Conservation (phyloP, 1,284 basidiomycete genomes). For the Ceratobasidium sp. region DNA sequence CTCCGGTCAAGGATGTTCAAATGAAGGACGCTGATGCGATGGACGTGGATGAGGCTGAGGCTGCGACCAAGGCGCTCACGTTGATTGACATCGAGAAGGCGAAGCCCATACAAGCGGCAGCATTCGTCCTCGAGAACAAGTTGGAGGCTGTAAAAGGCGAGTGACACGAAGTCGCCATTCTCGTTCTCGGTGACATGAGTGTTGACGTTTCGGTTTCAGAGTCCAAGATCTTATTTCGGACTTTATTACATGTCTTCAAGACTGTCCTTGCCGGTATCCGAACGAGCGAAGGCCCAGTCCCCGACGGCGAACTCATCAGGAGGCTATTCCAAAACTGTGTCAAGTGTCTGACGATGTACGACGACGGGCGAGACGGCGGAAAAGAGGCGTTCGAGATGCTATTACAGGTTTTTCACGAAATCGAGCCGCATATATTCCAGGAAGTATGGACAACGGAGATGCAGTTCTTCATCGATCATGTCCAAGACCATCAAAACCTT, state of each 20-base stretch:
- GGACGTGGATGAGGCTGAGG: conserved; percentile 24
- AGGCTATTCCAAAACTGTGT: conserved; percentile 89
- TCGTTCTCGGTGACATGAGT: neutral
- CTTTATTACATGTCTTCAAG: conserved; percentile 91
- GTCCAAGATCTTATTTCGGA: conserved; percentile 86
- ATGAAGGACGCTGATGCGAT: conserved; percentile 33
- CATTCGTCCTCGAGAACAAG: conserved; percentile 78
- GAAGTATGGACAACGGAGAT: conserved; percentile 95
- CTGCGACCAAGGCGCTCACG: conserved; percentile 30
- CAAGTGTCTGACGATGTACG: conserved; percentile 87
- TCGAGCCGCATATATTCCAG: conserved; percentile 91
- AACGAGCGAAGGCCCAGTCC: conserved; percentile 79
- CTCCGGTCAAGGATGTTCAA: conserved; percentile 26
- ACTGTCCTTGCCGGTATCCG: conserved; percentile 83
- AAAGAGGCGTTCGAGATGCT: conserved; percentile 92
- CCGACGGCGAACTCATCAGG: conserved; percentile 89
- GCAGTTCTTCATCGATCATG: conserved; percentile 84
- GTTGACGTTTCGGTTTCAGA: conserved; percentile 61
- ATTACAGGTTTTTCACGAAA: conserved; percentile 78
- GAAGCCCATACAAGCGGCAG: conserved; percentile 78
- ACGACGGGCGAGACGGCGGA: conserved; percentile 81
- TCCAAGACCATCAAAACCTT: conserved; percentile 80
- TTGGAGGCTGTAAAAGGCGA: conserved; percentile 79
- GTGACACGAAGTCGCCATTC: conserved; percentile 49
- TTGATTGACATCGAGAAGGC: conserved; percentile 73